Percentiles rank a stretch among this genome's conserved stretches.
Evolutionary conservation across 176 grass and related monocot genomes (phyloP).

Genomic region (Zizania latifolia): DNA sequence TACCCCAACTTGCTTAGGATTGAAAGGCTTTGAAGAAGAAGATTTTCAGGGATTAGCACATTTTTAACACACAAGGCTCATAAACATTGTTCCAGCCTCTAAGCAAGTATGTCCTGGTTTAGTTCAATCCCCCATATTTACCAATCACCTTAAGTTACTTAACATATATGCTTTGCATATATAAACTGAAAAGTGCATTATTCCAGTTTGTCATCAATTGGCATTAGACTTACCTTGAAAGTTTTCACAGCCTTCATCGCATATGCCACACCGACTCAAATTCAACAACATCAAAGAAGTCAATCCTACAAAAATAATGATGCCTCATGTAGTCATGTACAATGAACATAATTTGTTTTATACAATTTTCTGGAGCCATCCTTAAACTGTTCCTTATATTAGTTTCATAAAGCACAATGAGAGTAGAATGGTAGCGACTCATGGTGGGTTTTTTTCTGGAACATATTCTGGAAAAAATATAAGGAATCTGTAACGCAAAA

Average conservation of each 20-base stretch:
- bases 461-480: not conserved
- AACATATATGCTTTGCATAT: not conserved
- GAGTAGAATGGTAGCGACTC: not conserved
- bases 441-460: not conserved
- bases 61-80: not conserved
- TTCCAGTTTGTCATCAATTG: not conserved
- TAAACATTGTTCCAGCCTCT: slow-evolving; percentile 2
- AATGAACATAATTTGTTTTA: not conserved
- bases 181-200: not conserved
- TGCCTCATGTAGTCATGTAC: not conserved
- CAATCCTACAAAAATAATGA: slow-evolving; percentile 53
- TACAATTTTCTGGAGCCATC: not conserved
- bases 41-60: not conserved
- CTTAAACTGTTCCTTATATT: not conserved
- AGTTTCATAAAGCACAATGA: not conserved
- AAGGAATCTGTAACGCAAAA: no score
- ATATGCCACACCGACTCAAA: slow-evolving; percentile 74
- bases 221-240: slow-evolving; percentile 49
- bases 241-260: slow-evolving; percentile 62
- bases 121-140: not conserved
- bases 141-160: not conserved
- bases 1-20: no score
- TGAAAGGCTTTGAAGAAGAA: no score
- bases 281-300: slow-evolving; percentile 54
- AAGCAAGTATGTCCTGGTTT: not conserved